Evolutionary conservation across 2,329 filamentous ascomycete species (phyloP), one percentile per base, ranked within the genome.

Genomic region (Dactylella cylindrospora): DNA sequence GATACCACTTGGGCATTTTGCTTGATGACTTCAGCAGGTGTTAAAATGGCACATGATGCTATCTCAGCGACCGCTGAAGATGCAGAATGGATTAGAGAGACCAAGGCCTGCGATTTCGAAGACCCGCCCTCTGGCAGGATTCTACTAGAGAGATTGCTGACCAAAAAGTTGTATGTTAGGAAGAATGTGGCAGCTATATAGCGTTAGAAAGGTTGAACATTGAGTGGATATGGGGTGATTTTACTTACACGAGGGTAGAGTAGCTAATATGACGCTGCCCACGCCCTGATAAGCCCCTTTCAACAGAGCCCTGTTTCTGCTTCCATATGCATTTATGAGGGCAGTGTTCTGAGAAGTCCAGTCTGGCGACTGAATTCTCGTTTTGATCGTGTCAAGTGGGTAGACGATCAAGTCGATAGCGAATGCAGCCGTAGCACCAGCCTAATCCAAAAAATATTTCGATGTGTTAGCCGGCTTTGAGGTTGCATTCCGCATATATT

Each of bases 331-430:
- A 10, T 79, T 78, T 17, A 80, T 79, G 1, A 74, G 73, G 12
- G 77, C 77, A 74, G 84, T 91, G 0, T 84, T 77, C 43, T 79
- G 79, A 29, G 38, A 47, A 12, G 81, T 75, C 73, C 90, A 93
- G 68, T 90, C 81, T 9, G 83, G 84, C 47, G 85, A 89, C 71
- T 95, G 90, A 40, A 88, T 79, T 7, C 90, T 81, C 5, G 90
- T 95, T 72, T 95, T 95, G 69, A 95, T 77, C 0, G 90, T 96
- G 71, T 95, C 90, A 12, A 95, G 77, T 0, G 90, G 90, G 69
- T 93, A 95, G 28, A 95, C 81, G 12, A 95, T 77, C 41, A 94
- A 76, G 72, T 95, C 89, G 53, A 95, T 86, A 1, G 85, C 85
- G 71, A 95, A 89, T 20, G 89, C 90, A 65, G 90, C 90, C 49